A percentile compares a stretch with the other conserved stretches of the same genome.
Conservation (phyloP, 345 rosid genomes). For the Heritiera littoralis region DNA sequence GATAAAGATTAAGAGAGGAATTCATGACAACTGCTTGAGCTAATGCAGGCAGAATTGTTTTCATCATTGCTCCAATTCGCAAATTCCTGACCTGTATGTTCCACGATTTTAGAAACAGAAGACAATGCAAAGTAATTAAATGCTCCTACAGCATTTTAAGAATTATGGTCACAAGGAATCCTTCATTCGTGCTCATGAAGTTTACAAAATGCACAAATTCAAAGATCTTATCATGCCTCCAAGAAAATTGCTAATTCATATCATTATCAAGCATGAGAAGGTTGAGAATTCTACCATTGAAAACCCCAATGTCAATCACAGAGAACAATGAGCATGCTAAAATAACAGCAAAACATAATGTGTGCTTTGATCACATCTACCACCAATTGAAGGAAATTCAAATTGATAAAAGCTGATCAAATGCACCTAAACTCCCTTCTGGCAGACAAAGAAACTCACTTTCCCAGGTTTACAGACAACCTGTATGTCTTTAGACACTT, state of each 20-base stretch:
- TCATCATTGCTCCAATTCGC: slow-evolving; percentile 93
- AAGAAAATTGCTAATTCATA: neutral
- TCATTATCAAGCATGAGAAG: neutral
- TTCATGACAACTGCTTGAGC: slow-evolving; percentile 81
- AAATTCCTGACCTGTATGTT: slow-evolving; percentile 67
- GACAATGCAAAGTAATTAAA: slow-evolving; percentile 13
- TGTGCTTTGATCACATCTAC: neutral
- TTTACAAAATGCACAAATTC: slow-evolving; percentile 9
- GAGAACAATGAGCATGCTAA: neutral
- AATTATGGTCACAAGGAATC: neutral
- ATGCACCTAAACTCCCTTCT: slow-evolving; percentile 2
- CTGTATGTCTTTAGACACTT: neutral
- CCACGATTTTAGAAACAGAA: neutral
- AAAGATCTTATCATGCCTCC: neutral
- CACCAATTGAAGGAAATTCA: neutral
- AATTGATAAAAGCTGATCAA: neutral
- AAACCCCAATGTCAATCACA: slow-evolving; percentile 6
- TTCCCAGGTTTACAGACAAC: neutral
- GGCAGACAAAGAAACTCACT: neutral
- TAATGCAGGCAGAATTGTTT: slow-evolving; percentile 81
- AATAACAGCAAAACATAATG: neutral
- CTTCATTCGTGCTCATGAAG: slow-evolving; percentile 3
- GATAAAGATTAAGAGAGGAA: slow-evolving; percentile 37
- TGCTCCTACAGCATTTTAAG: slow-evolving; percentile 10
- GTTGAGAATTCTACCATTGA: neutral